Evolutionary conservation across 148 eudicot genomes (phyloP).

Genomic region (Rhododendron mucronatum): DNA sequence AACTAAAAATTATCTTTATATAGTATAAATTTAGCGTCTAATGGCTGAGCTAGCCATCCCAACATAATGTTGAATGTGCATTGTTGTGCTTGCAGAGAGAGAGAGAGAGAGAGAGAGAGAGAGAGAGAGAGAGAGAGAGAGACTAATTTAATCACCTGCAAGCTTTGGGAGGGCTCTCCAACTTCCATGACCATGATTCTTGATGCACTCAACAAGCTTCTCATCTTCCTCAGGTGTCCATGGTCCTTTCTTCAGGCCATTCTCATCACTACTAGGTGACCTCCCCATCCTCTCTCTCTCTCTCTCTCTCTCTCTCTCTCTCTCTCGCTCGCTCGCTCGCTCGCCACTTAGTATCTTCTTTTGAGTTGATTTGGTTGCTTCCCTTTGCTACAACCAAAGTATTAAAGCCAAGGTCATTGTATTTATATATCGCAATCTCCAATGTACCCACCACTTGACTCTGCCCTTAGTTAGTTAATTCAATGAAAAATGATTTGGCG

Average conservation of each 20-base stretch:
- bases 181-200: constrained; percentile 84
- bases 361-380: constrained; percentile 40
- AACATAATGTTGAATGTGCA: background rate
- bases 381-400: constrained; percentile 52
- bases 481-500: background rate
- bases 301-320: background rate
- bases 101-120: background rate
- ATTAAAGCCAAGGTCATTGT: background rate
- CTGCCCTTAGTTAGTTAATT: background rate
- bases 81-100: background rate
- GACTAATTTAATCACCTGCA: constrained; percentile 42
- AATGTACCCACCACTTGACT: background rate
- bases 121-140: constrained; percentile 2
- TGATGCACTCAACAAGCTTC: constrained; percentile 48
- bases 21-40: too few species aligned
- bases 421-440: background rate
- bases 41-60: background rate
- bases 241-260: constrained; percentile 83
- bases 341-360: background rate
- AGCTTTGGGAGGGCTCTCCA: constrained; percentile 92
- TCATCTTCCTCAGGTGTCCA: constrained; percentile 92
- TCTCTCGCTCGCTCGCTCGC: background rate
- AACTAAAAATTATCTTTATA: background rate
- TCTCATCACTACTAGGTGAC: constrained; percentile 68
- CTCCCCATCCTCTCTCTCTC: constrained; percentile 46